Evolutionary conservation across 1,284 basidiomycete species (phyloP).

Genomic region (Trichosporon faecale): DNA sequence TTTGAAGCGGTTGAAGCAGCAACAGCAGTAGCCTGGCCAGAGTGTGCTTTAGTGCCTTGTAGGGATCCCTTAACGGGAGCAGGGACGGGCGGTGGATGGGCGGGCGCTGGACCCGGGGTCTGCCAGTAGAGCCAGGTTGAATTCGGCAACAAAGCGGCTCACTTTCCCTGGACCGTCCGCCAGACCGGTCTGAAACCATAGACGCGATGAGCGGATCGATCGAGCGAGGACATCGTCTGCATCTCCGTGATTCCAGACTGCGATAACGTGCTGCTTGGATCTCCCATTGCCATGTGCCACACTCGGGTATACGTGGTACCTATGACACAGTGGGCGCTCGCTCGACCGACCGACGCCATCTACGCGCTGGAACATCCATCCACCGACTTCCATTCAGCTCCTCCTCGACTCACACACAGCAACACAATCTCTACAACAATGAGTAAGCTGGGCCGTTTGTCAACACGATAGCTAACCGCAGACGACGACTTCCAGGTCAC

Average conservation of each 20-base stretch:
- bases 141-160: background rate
- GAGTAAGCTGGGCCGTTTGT: conserved; percentile 17
- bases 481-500: conserved; percentile 59
- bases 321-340: background rate
- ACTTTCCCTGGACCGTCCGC: background rate
- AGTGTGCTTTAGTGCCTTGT: background rate
- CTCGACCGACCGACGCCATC: background rate
- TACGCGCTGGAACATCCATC: conserved; percentile 1
- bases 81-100: background rate
- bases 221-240: background rate
- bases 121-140: background rate
- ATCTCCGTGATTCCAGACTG: background rate
- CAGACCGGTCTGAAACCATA: background rate
- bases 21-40: background rate
- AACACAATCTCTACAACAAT: conserved; percentile 16
- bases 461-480: background rate
- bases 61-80: background rate
- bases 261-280: background rate
- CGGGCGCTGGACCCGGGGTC: background rate
- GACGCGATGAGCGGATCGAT: background rate
- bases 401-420: background rate
- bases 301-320: conserved; percentile 10
- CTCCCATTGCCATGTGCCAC: background rate
- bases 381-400: background rate
- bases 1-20: background rate